Evolutionary conservation across 2,329 filamentous ascomycete genomes (phyloP), one percentile per base, ranked within the genome.

Genomic region (Claviceps lovelessii): DNA sequence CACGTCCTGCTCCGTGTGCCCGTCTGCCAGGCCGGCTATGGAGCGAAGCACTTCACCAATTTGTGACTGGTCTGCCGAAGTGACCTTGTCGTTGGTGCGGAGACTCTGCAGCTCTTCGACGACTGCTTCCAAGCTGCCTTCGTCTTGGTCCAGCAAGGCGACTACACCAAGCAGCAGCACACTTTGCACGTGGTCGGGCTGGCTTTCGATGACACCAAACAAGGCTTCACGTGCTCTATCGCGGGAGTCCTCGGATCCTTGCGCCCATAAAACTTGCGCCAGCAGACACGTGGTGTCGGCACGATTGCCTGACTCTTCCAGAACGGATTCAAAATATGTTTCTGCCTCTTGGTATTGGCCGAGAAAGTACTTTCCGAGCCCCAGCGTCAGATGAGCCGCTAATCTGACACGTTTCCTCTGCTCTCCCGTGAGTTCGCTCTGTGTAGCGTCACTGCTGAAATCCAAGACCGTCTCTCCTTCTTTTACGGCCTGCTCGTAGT

Each of bases 221-320:
- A 98, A 76, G 59, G 88, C 80, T 53, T 86, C 83, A 4, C 89
- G 80, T 17, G 91, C 90, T 58, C 86, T 82, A 51, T 84, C 81
- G 49, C 85, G 81, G 54, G 90, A 86, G 0, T 83, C 77, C 7
- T 85, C 80, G 0, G 83, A 82, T 9, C 88, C 90, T 59, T 88
- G 89, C 0, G 90, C 90, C 91, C 93, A 98, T 0, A 97, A 77
- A 0, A 97, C 87, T 68, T 97, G 89, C 0, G 90, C 87, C 13
- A 97, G 76, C 13, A 96, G 76, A 63, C 90, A 96, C 0, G 90
- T 84, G 1, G 91, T 85, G 64, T 96, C 90, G 0, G 90, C 86
- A 58, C 89, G 83, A 42, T 80, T 79, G 35, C 80, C 73, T 1
- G 86, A 89, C 65, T 95, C 90, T 55, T 84, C 76, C 8, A 97